Base-by-base conservation (phyloP, 2,329 filamentous ascomycete genomes). In the Xylaria sp. region DNA sequence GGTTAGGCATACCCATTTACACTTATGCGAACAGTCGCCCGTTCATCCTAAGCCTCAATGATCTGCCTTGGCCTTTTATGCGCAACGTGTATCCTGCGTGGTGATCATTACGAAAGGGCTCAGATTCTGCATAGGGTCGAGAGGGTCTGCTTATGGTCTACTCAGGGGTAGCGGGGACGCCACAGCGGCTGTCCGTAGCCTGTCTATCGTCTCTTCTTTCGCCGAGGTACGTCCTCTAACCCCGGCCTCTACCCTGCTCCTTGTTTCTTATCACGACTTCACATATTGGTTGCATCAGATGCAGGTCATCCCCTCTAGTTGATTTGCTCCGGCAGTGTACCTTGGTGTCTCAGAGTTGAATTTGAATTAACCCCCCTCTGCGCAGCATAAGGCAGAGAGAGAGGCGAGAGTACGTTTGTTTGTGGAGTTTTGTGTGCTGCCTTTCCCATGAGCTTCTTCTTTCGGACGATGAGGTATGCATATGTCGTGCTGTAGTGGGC, bases 31-130 rank as follows among this genome's bases (percentile, higher is more conserved):
- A 37, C 21, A 27, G 58, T 59, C 23, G 21, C 35, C 32, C 37
- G 66, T 69, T 63, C 66, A 27, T 63, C 59, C 63, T 63, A 65
- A 62, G 63, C 63, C 66, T 62, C 58, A 42, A 63, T 63, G 66
- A 69, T 63, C 59, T 54, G 29, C 66, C 47, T 57, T 47, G 29
- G 35, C 29, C 37, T 68, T 68, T 70, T 40, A 68, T 70, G 68
- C 65, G 61, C 48, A 25, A 48, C 29, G 63, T 59, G n/a, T 40
- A 40, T 60, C 58, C 53, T 42, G 54, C 35, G 21, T 57, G 54
- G 54, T 5, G 35, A 57, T 63, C 29, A 59, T 8, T 32, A 12
- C 25, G 2, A 35, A 35, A 35, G 32, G 32, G 32, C 32, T 35
- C 32, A 35, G 8, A n/a, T n/a, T n/a, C n/a, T n/a, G n/a, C n/a